These are phyloP conservation scores for Boletus rubroflammeus DNA, from an alignment of 768 basidiomycete genomes.

Conservation along the genomic window DNA sequence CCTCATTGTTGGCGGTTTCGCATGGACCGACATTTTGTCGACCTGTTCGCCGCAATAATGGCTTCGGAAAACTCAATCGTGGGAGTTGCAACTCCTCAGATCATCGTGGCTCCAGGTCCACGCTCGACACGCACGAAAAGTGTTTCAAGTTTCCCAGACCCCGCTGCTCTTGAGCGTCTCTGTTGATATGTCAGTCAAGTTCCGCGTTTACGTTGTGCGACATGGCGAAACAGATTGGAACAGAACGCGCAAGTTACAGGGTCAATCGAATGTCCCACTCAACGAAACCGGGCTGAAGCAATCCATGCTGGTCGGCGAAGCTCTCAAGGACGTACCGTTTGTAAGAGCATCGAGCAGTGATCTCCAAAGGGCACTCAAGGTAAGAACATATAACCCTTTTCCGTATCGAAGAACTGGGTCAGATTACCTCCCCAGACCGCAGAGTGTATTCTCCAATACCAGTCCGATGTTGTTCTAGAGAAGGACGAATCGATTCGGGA, in stretches of 20 bases:
- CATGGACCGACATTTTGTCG: no score
- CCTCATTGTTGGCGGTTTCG: no score
- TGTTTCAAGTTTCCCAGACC: background rate
- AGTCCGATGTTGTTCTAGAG: background rate
- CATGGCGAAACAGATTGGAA: slow-evolving; percentile 76
- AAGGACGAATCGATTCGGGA: slow-evolving; percentile 1
- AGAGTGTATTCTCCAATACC: background rate
- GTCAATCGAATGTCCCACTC: slow-evolving; percentile 61
- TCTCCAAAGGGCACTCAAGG: slow-evolving; percentile 58
- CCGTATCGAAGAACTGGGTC: background rate
- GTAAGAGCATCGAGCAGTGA: slow-evolving; percentile 60
- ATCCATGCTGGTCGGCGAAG: slow-evolving; percentile 40
- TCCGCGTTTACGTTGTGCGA: slow-evolving; percentile 57
- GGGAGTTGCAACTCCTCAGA: background rate
- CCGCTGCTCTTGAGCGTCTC: background rate
- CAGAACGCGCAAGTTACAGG: slow-evolving; percentile 57
- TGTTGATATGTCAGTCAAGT: slow-evolving; percentile 25
- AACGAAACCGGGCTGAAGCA: slow-evolving; percentile 60
- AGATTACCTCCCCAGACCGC: background rate
- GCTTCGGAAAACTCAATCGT: no score
- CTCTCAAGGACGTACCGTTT: slow-evolving; percentile 51
- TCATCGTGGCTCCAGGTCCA: background rate
- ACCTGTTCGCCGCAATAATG: no score
- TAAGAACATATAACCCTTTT: slow-evolving; percentile 28
- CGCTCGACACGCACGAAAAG: no score